Percentiles rank a stretch among this genome's conserved stretches.
Evolutionary conservation across 352 stramenopile genomes (phyloP).

Genomic region (Phytophthora pluvialis): DNA sequence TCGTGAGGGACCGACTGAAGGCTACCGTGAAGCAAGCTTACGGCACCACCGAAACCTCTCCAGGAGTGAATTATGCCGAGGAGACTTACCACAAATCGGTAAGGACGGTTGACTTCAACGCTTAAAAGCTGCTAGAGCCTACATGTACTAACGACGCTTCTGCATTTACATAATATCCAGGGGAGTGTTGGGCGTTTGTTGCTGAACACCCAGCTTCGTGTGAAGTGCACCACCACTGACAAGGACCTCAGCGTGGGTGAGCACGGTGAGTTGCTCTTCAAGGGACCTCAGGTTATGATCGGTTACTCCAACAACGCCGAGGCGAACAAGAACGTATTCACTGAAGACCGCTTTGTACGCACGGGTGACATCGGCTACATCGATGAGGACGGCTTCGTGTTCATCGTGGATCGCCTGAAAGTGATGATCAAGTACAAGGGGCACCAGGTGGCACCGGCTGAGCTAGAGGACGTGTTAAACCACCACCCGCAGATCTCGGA

Average conservation of each 20-base stretch:
- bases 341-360: slow-evolving; percentile 79
- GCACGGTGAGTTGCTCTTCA: slow-evolving; percentile 86
- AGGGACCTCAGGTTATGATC: slow-evolving; percentile 93
- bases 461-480: slow-evolving; percentile 92
- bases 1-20: slow-evolving; percentile 70
- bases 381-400: slow-evolving; percentile 92
- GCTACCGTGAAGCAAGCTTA: slow-evolving; percentile 60
- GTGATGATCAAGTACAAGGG: slow-evolving; percentile 96
- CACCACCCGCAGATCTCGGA: slow-evolving; percentile 83
- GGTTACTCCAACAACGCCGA: slow-evolving; percentile 92
- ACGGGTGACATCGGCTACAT: slow-evolving; percentile 93
- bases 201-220: slow-evolving; percentile 61
- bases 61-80: slow-evolving; percentile 44
- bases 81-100: slow-evolving; percentile 39
- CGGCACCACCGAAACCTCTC: slow-evolving; percentile 68
- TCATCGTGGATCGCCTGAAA: slow-evolving; percentile 93
- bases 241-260: slow-evolving; percentile 46
- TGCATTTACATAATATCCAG: slow-evolving; percentile 8
- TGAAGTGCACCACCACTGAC: slow-evolving; percentile 57
- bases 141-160: slow-evolving; percentile 3
- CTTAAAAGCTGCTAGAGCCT: not conserved
- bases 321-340: slow-evolving; percentile 83
- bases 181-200: slow-evolving; percentile 59
- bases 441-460: slow-evolving; percentile 91
- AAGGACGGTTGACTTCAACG: not conserved